Evolutionary conservation across 2,329 filamentous ascomycete genomes (phyloP).

Genomic region (Aphanoascus verrucosus): DNA sequence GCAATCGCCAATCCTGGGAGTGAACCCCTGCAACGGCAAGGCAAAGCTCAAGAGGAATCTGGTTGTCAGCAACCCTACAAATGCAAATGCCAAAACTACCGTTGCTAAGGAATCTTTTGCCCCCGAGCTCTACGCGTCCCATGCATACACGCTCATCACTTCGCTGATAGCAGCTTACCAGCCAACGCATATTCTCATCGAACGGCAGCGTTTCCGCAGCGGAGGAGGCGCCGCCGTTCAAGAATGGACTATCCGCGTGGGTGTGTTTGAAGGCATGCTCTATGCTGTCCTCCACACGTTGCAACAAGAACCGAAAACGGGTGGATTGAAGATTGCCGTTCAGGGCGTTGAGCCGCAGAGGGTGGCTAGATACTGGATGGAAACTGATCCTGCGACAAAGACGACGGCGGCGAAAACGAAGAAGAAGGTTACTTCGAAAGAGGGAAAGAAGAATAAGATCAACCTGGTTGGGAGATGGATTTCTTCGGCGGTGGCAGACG

Average conservation of each 20-base stretch:
- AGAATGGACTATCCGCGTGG: constrained; percentile 76
- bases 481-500: constrained; percentile 1
- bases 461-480: constrained; percentile 50
- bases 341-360: constrained; percentile 44
- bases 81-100: not conserved
- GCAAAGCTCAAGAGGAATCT: not conserved
- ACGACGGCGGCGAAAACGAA: constrained; percentile 8
- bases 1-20: not conserved
- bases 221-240: constrained; percentile 54
- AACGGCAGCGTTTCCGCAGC: constrained; percentile 54
- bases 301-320: constrained; percentile 30
- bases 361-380: constrained; percentile 48
- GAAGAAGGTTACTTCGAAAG: constrained; percentile 21
- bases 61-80: not conserved
- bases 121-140: constrained; percentile 43
- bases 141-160: constrained; percentile 47
- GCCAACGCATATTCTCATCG: constrained; percentile 62
- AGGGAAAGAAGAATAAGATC: constrained; percentile 49
- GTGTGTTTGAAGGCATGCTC: constrained; percentile 71
- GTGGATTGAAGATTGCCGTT: constrained; percentile 33
- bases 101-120: constrained; percentile 40
- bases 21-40: not conserved
- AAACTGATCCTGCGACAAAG: constrained; percentile 19
- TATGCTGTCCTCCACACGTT: constrained; percentile 57
- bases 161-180: constrained; percentile 40